Percentiles rank a stretch among this genome's conserved stretches.
These are phyloP conservation scores for Starmerella stigmatis DNA, from an alignment of 805 yeast genomes.

Conservation along the genomic window DNA sequence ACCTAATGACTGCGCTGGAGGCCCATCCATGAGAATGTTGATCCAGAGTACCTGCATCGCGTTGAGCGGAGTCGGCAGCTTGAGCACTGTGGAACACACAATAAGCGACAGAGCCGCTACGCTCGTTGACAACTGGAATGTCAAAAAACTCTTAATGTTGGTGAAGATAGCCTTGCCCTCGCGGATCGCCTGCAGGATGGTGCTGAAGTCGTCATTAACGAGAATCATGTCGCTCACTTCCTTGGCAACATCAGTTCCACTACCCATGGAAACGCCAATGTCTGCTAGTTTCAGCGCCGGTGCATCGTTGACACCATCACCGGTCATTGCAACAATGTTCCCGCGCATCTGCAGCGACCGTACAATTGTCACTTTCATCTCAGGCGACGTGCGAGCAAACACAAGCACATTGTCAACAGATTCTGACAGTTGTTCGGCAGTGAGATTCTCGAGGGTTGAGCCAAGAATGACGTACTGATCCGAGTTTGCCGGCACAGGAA, in stretches of 20 bases:
- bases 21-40: conserved; percentile 96
- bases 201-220: conserved; percentile 93
- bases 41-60: conserved; percentile 99
- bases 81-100: conserved; percentile 76
- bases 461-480: conserved; percentile 72
- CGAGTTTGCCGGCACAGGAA: conserved; percentile 47
- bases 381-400: conserved; percentile 37
- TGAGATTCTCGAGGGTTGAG: conserved; percentile 63
- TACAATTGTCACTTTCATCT: conserved; percentile 43
- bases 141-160: conserved; percentile 87
- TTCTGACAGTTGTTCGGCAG: conserved; percentile 59
- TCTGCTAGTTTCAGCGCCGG: conserved; percentile 96
- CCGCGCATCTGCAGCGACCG: conserved; percentile 53
- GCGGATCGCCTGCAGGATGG: conserved; percentile 84
- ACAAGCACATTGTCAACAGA: conserved; percentile 71
- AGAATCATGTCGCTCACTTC: conserved; percentile 97
- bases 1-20: conserved; percentile 95
- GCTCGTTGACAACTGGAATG: conserved; percentile 91
- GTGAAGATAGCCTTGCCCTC: conserved; percentile 97
- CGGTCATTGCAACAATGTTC: conserved; percentile 98
- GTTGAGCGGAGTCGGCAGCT: conserved; percentile 85
- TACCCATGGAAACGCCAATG: conserved; percentile 81
- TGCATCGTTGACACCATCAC: conserved; percentile 97
- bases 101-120: conserved; percentile 88
- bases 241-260: conserved; percentile 97